Evolutionary conservation across 163 green algal genomes (phyloP).

Genomic region (Scenedesmus sp.): DNA sequence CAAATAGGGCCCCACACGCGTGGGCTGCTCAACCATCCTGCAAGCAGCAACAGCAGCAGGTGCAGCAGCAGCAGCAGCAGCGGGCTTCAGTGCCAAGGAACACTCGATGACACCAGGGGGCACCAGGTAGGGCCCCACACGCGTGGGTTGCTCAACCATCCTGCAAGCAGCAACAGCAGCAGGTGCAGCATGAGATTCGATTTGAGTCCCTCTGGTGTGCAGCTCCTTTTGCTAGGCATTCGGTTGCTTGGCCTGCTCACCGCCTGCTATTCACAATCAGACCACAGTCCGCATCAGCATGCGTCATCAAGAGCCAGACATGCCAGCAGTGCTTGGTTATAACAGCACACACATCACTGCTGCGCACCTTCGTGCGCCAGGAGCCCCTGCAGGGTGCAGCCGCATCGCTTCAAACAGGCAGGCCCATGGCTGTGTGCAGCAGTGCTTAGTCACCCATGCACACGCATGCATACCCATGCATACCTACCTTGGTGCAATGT

Average conservation of each 20-base stretch:
- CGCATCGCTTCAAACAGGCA: conserved; percentile 31
- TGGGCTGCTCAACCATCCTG: conserved; percentile 38
- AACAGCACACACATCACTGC: neutral
- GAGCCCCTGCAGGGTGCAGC: conserved; percentile 25
- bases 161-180: neutral
- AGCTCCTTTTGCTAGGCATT: neutral
- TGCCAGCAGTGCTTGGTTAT: neutral
- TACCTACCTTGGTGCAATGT: too few species aligned
- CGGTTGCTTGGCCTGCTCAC: too few species aligned
- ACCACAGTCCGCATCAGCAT: neutral
- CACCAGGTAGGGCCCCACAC: conserved; percentile 36
- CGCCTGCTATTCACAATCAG: too few species aligned
- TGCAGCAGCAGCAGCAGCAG: neutral
- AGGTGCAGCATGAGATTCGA: neutral
- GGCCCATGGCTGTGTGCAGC: neutral
- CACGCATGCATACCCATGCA: neutral
- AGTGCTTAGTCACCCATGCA: neutral
- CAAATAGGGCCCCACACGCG: conserved; percentile 28
- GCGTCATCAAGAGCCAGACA: neutral
- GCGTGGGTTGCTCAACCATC: conserved; percentile 30
- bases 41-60: neutral
- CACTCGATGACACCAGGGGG: neutral
- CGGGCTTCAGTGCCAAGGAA: too few species aligned
- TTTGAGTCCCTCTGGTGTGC: neutral
- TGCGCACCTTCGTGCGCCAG: conserved; percentile 5